Evolutionary conservation across 179 eudicot species (phyloP).

Genomic region (Camellia oleifera): DNA sequence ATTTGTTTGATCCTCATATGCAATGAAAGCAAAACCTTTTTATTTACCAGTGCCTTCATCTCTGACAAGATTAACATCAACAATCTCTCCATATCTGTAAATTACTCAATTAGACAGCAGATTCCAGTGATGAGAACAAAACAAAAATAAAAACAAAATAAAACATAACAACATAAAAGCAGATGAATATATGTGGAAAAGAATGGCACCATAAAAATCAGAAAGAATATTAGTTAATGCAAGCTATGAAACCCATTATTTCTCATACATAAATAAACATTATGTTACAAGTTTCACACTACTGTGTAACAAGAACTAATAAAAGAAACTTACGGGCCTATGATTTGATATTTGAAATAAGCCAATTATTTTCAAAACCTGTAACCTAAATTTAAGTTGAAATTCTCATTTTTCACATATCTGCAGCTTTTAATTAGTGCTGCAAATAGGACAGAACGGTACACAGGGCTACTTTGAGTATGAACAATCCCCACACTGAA

Average conservation of each 20-base stretch:
- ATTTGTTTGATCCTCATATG: slow-evolving; percentile 93
- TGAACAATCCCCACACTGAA: not conserved
- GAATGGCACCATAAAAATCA: slow-evolving; percentile 2
- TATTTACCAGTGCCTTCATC: slow-evolving; percentile 90
- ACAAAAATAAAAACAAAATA: not conserved
- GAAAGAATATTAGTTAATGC: not conserved
- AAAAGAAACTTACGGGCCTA: not conserved
- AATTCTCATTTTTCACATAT: not conserved
- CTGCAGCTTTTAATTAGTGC: not conserved
- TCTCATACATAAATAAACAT: not conserved
- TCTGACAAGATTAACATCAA: slow-evolving; percentile 86
- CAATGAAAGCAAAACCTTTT: slow-evolving; percentile 88
- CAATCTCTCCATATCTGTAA: slow-evolving; percentile 83
- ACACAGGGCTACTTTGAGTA: not conserved
- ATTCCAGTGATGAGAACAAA: not conserved
- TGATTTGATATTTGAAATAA: not conserved
- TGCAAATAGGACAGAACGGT: not conserved
- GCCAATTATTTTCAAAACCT: not conserved
- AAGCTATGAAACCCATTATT: not conserved
- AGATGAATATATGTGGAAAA: not conserved
- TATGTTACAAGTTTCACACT: not conserved
- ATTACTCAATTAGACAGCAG: slow-evolving; percentile 12
- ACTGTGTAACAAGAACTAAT: not conserved
- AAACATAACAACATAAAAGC: not conserved
- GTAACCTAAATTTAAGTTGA: not conserved